phyloP scores from a whole-genome alignment of 2,329 filamentous ascomycete species.

The Cercospora nicotianae region DNA sequence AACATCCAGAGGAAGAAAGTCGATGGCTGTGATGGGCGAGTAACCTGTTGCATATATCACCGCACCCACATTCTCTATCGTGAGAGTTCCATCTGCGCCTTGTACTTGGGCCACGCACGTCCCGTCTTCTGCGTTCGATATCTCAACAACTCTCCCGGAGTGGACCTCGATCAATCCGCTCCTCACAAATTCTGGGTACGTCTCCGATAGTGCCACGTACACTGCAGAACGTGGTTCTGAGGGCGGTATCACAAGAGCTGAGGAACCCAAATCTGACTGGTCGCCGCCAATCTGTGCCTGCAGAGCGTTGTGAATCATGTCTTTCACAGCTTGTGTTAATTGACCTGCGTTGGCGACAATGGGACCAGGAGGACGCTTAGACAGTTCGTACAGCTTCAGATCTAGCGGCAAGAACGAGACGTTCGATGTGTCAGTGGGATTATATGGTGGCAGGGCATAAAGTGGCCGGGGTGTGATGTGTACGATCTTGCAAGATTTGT shows the following conservation, averaged over 20 bases:
- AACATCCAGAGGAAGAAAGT: slow-evolving; percentile 61
- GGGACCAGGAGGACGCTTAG: slow-evolving; percentile 58
- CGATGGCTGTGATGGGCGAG: slow-evolving; percentile 62
- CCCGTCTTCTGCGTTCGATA: slow-evolving; percentile 21
- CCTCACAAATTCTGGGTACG: slow-evolving; percentile 72
- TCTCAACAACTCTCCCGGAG: slow-evolving; percentile 39
- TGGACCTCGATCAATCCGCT: slow-evolving; percentile 52
- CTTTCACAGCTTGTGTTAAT: slow-evolving; percentile 55
- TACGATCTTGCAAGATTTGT: slow-evolving; percentile 57
- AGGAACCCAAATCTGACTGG: slow-evolving; percentile 41
- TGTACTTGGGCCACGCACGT: slow-evolving; percentile 17
- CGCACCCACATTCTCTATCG: slow-evolving; percentile 60
- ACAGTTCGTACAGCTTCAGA: slow-evolving; percentile 68
- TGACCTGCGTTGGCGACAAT: slow-evolving; percentile 66
- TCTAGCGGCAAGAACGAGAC: slow-evolving; percentile 70
- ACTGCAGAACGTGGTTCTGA: slow-evolving; percentile 23
- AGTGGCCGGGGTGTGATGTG: slow-evolving; percentile 69
- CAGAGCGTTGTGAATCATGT: slow-evolving; percentile 33
- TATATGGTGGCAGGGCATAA: slow-evolving; percentile 66
- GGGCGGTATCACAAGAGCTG: slow-evolving; percentile 27
- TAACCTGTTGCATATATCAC: slow-evolving; percentile 78
- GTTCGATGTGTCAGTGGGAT: slow-evolving; percentile 40
- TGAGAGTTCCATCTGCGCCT: not conserved
- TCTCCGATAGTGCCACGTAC: slow-evolving; percentile 66
- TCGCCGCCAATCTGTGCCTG: slow-evolving; percentile 47